phyloP scores from a whole-genome alignment of 106 monocot species.

The Dioscorea alata region DNA sequence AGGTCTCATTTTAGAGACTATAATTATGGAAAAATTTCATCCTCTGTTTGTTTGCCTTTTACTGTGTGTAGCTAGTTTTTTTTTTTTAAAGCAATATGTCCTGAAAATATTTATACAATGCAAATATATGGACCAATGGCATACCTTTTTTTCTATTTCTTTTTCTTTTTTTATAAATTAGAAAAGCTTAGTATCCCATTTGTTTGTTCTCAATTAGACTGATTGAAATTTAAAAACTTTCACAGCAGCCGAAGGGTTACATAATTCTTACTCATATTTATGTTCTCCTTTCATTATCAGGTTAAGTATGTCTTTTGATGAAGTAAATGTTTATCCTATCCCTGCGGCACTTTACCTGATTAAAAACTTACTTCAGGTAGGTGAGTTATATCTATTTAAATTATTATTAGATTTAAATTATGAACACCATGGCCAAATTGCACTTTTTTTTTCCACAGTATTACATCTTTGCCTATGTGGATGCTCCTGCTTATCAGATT shows the following conservation, averaged over 20 bases:
- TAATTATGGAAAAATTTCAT: no score
- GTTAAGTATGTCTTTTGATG: slow-evolving; percentile 67
- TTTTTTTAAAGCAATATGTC: no score
- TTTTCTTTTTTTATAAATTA: no score
- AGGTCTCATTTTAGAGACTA: no score
- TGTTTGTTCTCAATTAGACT: background rate
- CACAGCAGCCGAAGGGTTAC: background rate
- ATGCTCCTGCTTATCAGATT: slow-evolving; percentile 98
- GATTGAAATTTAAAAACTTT: background rate
- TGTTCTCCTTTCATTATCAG: slow-evolving; percentile 27
- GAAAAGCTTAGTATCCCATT: no score
- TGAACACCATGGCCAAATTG: slow-evolving; percentile 7
- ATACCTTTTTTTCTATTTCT: no score
- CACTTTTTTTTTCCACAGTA: slow-evolving; percentile 42
- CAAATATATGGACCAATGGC: no score
- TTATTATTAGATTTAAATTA: background rate
- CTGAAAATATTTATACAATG: no score
- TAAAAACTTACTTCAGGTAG: slow-evolving; percentile 91
- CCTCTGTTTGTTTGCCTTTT: no score
- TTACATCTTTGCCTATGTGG: slow-evolving; percentile 96
- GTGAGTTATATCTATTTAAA: background rate
- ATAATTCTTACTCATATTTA: background rate
- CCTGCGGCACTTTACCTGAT: slow-evolving; percentile 87
- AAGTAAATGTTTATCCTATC: slow-evolving; percentile 89
- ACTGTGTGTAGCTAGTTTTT: no score